Base-by-base conservation (phyloP, 371 early-diverging fungal species). In the Batrachochytrium dendrobatidis region DNA sequence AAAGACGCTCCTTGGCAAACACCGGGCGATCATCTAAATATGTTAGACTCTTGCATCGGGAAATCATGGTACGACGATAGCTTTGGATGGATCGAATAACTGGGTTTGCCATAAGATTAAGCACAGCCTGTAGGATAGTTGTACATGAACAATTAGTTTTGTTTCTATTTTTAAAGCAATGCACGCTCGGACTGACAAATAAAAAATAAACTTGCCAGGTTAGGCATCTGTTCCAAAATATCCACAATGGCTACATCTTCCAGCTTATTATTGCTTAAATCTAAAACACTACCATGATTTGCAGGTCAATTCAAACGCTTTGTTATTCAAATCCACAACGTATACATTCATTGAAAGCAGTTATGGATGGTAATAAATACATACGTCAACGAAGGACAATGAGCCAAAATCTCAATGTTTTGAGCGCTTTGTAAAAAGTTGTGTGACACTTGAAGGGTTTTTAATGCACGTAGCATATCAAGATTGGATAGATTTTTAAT, bases 11-110 rank as follows among this genome's bases (percentile, higher is more conserved):
- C 18, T 74, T 77, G 33, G 77, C 77, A 49, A 73, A 76, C 12
- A 81, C 76, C 6, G 81, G 81, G 1, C 80, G 67, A 54, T 81
- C 81, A 56, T 81, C 79, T 18, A 81, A 58, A 51, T 80, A 78
- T 0, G 80, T 76, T 28, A 81, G 59, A 7, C 53, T 55, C 60
- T 60, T 61, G 49, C 62, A 46, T 20, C 66, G 54, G 0, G 70
- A 62, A 26, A 81, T 69, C 54, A 77, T 45, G 2, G 53, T 61
- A 2, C 70, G 56, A n/a, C 81, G 63, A 58, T 81, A 81, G 59
- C 77, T 77, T 25, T 29, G n/a, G 55, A 79, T 69, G 50, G 68
- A 67, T 12, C 65, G 53, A 30, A 72, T 67, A 17, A 79, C 76
- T 22, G 81, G 79, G 59, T 81, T 81, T 15, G 62, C 64, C 73